Conservation (phyloP, 2,329 filamentous ascomycete species). For the Elsinoe ampelina region DNA sequence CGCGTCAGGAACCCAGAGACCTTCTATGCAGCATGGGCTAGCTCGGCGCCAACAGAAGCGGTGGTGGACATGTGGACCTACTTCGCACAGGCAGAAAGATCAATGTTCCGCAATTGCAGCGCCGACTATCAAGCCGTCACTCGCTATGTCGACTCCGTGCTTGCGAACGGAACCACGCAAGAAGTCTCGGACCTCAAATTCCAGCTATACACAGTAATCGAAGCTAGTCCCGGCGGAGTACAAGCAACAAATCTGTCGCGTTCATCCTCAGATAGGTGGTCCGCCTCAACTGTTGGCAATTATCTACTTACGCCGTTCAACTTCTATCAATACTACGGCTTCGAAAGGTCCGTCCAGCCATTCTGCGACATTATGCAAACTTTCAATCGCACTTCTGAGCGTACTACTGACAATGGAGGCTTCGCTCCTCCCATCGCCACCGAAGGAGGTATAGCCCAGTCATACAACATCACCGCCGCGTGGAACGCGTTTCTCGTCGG, state of each 20-base stretch:
- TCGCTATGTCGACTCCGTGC: slow-evolving; percentile 16
- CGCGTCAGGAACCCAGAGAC: slow-evolving; percentile 20
- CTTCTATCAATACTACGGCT: slow-evolving; percentile 20
- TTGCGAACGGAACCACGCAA: slow-evolving; percentile 16
- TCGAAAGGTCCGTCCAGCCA: slow-evolving; percentile 16
- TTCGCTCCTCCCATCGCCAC: slow-evolving; percentile 16
- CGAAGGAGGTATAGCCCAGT: slow-evolving; percentile 17
- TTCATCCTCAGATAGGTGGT: slow-evolving; percentile 12
- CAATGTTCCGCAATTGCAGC: slow-evolving; percentile 19
- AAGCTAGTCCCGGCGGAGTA: slow-evolving; percentile 13
- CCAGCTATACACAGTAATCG: slow-evolving; percentile 15
- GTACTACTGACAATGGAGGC: slow-evolving; percentile 17
- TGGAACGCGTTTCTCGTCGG: slow-evolving; percentile 17
- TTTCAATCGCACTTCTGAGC: slow-evolving; percentile 15
- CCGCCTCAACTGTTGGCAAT: slow-evolving; percentile 14
- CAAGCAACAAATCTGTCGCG: slow-evolving; percentile 11
- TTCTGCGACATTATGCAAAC: slow-evolving; percentile 20
- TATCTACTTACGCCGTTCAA: slow-evolving; percentile 12
- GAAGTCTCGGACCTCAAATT: slow-evolving; percentile 17
- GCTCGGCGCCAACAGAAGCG: slow-evolving; percentile 18
- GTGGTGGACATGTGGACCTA: slow-evolving; percentile 19
- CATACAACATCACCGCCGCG: slow-evolving; percentile 17
- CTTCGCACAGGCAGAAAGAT: slow-evolving; percentile 17
- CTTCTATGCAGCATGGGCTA: slow-evolving; percentile 19
- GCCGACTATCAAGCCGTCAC: slow-evolving; percentile 17